Percentiles rank a stretch among this genome's conserved stretches.
Evolutionary conservation across 176 grass and related monocot genomes (phyloP).

Genomic region (Miscanthus lutarioriparius): DNA sequence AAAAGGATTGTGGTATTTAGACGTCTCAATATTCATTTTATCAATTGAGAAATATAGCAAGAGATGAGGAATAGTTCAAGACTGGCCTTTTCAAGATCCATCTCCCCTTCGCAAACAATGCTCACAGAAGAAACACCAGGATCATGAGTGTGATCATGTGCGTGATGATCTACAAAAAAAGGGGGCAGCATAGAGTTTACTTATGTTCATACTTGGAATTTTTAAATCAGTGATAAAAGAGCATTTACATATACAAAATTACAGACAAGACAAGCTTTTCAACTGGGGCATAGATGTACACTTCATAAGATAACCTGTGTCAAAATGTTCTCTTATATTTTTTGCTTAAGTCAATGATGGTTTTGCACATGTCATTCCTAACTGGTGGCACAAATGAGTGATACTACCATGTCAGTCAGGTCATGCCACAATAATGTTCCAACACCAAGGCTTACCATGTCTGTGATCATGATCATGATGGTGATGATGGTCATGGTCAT

Average conservation of each 20-base stretch:
- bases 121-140: constrained; percentile 97
- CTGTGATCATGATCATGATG: constrained; percentile 69
- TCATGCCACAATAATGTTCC: constrained; percentile 12
- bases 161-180: constrained; percentile 72
- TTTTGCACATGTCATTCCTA: neutral
- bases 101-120: constrained; percentile 95
- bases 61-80: constrained; percentile 19
- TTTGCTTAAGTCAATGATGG: neutral
- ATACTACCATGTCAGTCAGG: neutral
- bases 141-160: constrained; percentile 93
- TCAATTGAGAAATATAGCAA: constrained; percentile 31
- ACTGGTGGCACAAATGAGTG: neutral
- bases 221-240: neutral
- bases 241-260: neutral
- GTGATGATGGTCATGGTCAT: constrained; percentile 53
- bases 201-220: constrained; percentile 6
- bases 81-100: constrained; percentile 93
- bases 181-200: constrained; percentile 14
- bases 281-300: neutral
- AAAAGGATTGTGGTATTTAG: constrained; percentile 11
- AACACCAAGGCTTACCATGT: constrained; percentile 58
- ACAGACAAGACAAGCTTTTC: neutral
- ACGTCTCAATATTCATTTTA: constrained; percentile 7
- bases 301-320: neutral
- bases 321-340: neutral